Base-by-base conservation (phyloP, 2,329 filamentous ascomycete genomes). In the Diaporthe batatas region DNA sequence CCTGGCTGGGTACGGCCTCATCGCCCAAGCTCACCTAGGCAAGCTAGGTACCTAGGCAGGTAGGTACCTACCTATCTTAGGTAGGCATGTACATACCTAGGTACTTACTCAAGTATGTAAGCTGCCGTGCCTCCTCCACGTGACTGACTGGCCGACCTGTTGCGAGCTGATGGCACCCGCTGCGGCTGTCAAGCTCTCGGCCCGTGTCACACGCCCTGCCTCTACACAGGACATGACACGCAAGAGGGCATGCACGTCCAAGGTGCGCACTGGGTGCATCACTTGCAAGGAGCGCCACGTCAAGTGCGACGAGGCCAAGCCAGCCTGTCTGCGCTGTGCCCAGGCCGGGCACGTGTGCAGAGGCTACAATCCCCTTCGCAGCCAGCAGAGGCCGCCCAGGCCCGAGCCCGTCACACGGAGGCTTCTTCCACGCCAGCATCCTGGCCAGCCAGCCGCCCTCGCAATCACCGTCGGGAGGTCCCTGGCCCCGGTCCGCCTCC, bases 231-330 rank as follows among this genome's bases (percentile, higher is more conserved):
- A n/a, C n/a, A n/a, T n/a, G n/a, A n/a, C 59, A 7, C 59, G 59
- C 23, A 73, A 65, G 49, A 55, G 71, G 42, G 73, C 71, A 23
- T 76, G 75, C 69, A 75, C 68, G 10, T 74, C 75, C 6, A 76
- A 76, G 25, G 75, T 76, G n/a, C 74, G 75, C 10, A 76, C 75
- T 39, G 75, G 75, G 2, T 76, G 75, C 68, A 73, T 64, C 51
- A 76, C 75, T 23, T 76, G 75, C 72, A 76, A 75, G 62, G 68
- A 59, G 23, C 75, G 77, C 8, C 75, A 74, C 12, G 74, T 78
- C 74, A 77, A 78, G 58, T 78, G 77, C 53, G 77, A 79, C n/a
- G 77, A 78, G 68, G 69, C 67, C 6, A 79, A 77, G 58, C 76
- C 77, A 10, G 51, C 72, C 51, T 79, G 78, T 70, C 71, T 68